Evolutionary conservation across 225 moss, liverwort and hornwort genomes (phyloP), one percentile per base, ranked within the genome.

Genomic region (Marchantia paleacea): DNA sequence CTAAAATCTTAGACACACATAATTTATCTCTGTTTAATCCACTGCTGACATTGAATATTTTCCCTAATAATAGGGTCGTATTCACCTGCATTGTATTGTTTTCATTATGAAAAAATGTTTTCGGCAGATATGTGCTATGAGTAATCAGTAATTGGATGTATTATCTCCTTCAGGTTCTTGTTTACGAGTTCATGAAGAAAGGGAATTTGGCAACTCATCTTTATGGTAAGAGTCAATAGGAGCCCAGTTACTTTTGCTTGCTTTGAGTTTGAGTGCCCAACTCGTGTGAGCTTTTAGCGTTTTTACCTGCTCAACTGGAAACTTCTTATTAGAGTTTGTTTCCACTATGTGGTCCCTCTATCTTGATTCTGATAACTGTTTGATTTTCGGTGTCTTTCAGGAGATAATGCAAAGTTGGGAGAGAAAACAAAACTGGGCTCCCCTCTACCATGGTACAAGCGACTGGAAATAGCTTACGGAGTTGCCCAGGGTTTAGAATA

Each of bases 401-500:
- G 77, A 31, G 77, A 77, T 39, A 22, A 48, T 49, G 62, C 31
- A 0, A 25, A 69, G 20, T 18, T 31, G 6, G 69, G 68, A 53
- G 19, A 54, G 16, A 79, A 52, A 26, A 24, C 65, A 24, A 69
- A 55, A 69, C n/a, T 68, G 16, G 67, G 72, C 26, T 58, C 55
- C 10, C 80, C 84, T 67, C 79, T 93, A 18, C 0, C 61, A 19
- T 90, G 90, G 90, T 78, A 29, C 69, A 93, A 87, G 79, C 84
- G 91, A 13, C 82, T 93, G 39, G 91, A 91, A 71, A 89, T 91
- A 52, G 91, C 92, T 51, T 79, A 89, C 65, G 91, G 87, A 50
- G 90, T 91, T 7, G 92, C 92, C n/a, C 88, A 81, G 75, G 91
- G 92, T 70, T 84, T 93, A 75, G 92, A 93, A 60, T 91, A 93